Percentiles rank a stretch among this genome's conserved stretches.
Evolutionary conservation across 768 basidiomycete species (phyloP).

Genomic region (Lentinula raphanica): DNA sequence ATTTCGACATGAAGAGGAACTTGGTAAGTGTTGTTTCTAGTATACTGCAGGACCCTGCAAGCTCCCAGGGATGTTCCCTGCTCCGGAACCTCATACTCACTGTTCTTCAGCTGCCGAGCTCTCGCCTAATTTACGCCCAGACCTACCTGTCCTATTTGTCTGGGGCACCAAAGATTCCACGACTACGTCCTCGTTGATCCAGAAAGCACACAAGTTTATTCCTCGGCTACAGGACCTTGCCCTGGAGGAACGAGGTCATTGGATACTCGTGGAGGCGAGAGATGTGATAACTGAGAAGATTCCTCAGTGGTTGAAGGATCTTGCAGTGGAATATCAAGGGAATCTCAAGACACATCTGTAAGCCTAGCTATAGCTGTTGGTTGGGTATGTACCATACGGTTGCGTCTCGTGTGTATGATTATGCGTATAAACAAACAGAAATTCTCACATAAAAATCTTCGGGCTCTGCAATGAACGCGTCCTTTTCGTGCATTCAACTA

Average conservation of each 20-base stretch:
- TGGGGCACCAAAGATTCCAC: conserved; percentile 55
- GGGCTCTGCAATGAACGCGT: no score
- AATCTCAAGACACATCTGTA: neutral
- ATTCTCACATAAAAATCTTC: no score
- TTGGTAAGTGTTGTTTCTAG: conserved; percentile 21
- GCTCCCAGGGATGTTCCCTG: no score
- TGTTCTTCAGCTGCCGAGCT: conserved; percentile 34
- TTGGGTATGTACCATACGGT: no score
- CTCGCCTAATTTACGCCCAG: conserved; percentile 33
- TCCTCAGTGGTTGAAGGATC: conserved; percentile 38
- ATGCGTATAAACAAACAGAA: no score
- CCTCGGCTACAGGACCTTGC: conserved; percentile 43
- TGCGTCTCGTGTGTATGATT: no score
- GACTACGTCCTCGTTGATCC: conserved; percentile 34
- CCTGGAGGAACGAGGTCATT: conserved; percentile 57
- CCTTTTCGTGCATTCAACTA: no score
- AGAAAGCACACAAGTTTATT: conserved; percentile 45
- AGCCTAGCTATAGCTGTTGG: no score
- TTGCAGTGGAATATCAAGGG: conserved; percentile 11
- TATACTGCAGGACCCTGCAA: conserved; percentile 5
- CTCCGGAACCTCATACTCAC: neutral
- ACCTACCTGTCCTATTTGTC: conserved; percentile 57
- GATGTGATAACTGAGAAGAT: conserved; percentile 48
- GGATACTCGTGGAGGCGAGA: conserved; percentile 61
- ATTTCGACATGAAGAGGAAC: conserved; percentile 63